These are phyloP conservation scores for Dissoconium aciculare DNA, from an alignment of 2,329 filamentous ascomycete genomes.

Conservation along the genomic window DNA sequence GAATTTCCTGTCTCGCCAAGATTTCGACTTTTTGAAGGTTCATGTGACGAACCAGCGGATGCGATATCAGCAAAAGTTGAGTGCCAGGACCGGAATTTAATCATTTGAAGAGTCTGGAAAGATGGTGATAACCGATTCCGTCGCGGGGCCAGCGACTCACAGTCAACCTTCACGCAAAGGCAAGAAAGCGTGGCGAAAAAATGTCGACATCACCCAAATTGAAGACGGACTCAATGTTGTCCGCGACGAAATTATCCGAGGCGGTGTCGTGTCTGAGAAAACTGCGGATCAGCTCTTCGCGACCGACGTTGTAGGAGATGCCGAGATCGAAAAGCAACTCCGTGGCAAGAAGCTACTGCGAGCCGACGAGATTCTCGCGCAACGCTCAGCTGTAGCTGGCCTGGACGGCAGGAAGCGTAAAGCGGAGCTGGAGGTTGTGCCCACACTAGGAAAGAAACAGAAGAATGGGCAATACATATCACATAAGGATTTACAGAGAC, in stretches of 20 bases:
- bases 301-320: conserved; percentile 61
- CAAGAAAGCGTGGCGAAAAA: conserved; percentile 98
- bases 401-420: conserved; percentile 60
- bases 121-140: no score
- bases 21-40: no score
- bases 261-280: conserved; percentile 76
- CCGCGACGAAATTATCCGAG: conserved; percentile 80
- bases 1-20: no score
- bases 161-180: conserved; percentile 89
- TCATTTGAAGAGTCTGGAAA: no score
- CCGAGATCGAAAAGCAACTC: conserved; percentile 47
- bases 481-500: conserved; percentile 64
- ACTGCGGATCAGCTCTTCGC: conserved; percentile 70
- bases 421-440: conserved; percentile 54
- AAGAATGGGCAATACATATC: conserved; percentile 63
- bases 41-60: no score
- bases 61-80: no score
- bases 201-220: conserved; percentile 83
- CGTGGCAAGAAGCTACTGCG: conserved; percentile 63
- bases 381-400: conserved; percentile 67
- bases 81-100: no score
- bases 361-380: conserved; percentile 78
- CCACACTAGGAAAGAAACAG: conserved; percentile 49
- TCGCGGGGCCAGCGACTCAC: conserved; percentile 68
- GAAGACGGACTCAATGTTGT: conserved; percentile 67